Evolutionary conservation across 2,329 filamentous ascomycete species (phyloP).

Genomic region (Fusarium hostae): DNA sequence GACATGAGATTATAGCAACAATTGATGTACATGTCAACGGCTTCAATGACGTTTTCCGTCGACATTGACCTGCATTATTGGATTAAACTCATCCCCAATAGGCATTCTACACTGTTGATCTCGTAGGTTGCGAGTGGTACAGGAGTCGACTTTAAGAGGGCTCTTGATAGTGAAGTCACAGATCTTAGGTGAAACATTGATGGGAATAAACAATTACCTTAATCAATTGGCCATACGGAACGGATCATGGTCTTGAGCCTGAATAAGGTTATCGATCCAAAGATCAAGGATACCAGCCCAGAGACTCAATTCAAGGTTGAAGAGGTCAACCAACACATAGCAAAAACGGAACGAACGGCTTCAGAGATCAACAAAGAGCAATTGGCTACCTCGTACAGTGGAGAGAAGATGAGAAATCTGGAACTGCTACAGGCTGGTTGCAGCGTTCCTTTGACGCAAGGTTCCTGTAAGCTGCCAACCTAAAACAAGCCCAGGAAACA

Average conservation of each 20-base stretch:
- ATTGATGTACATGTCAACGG: neutral
- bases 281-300: neutral
- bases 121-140: neutral
- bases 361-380: neutral
- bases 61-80: neutral
- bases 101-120: neutral
- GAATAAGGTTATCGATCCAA: neutral
- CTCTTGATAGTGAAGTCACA: neutral
- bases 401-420: neutral
- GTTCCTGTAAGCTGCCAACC: slow-evolving; percentile 13
- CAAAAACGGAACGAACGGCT: slow-evolving; percentile 16
- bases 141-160: too few species aligned
- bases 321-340: neutral
- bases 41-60: neutral
- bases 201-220: neutral
- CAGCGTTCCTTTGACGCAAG: slow-evolving; percentile 16
- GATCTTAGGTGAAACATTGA: neutral
- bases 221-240: neutral
- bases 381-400: neutral
- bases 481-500: slow-evolving; percentile 28
- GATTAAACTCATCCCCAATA: neutral
- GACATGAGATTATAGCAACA: too few species aligned
- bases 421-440: slow-evolving; percentile 19
- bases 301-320: neutral
- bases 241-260: neutral